Percentiles rank a stretch among this genome's conserved stretches.
Evolutionary conservation across 176 grass and related monocot genomes (phyloP).

Genomic region (Triticum aestivum): DNA sequence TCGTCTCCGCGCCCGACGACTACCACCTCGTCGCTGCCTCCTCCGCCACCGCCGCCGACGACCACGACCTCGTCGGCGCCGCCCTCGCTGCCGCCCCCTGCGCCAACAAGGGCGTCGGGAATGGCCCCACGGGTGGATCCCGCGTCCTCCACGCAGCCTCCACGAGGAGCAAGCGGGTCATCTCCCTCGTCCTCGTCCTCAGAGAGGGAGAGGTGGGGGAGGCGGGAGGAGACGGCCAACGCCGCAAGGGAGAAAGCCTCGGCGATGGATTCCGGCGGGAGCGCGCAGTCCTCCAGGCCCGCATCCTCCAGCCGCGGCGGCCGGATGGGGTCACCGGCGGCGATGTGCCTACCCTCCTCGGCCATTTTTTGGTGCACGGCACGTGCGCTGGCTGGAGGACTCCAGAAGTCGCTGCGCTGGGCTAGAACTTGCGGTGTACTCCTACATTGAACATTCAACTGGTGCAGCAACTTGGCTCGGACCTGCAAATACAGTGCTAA

Average conservation of each 20-base stretch:
- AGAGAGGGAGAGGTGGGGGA: conserved; percentile 15
- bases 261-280: conserved; percentile 76
- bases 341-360: neutral
- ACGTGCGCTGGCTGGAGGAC: no score
- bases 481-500: no score
- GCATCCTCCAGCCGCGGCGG: conserved; percentile 25
- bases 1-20: conserved; percentile 9
- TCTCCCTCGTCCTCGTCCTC: neutral
- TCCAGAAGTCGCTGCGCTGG: no score
- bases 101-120: conserved; percentile 22
- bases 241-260: conserved; percentile 80
- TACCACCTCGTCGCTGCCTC: conserved; percentile 13
- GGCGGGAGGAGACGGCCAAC: conserved; percentile 33
- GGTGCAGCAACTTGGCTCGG: no score
- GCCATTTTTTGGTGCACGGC: neutral
- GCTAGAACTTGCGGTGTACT: no score
- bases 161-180: neutral
- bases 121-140: neutral
- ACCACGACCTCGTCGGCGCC: conserved; percentile 22
- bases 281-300: conserved; percentile 53
- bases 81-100: neutral
- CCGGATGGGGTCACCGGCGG: neutral
- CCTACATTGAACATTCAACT: no score
- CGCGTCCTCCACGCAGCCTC: conserved; percentile 19
- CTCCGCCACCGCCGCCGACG: neutral